Evolutionary conservation across 495 filamentous ascomycete genomes (phyloP), one percentile per base, ranked within the genome.

Genomic region (Pyrenopolyporus hunteri): DNA sequence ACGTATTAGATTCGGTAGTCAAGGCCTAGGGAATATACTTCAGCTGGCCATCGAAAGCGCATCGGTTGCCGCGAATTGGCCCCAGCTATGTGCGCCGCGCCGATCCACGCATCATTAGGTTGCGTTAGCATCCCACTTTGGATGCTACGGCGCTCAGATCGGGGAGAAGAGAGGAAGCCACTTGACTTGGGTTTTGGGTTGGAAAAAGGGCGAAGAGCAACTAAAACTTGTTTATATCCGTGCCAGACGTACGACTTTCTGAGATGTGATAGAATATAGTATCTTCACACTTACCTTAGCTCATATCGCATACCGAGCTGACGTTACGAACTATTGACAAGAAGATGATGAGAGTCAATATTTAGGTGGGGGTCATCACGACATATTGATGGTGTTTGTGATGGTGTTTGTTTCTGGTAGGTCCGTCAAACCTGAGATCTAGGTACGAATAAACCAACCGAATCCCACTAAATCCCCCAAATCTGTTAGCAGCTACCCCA

Each of bases 51-150:
- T 58, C 10, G 16, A 53, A 32, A 23, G 19, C 29, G 35, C 17
- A 35, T 35, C 10, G 2, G 35, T 50, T 19, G 33, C 17, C 35
- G 19, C 26, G 35, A 44, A 56, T 36, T 49, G 16, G 46, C 48
- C 29, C 43, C 19, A 51, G 35, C 25, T 50, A 36, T 36, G 11
- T 26, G n/a, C n/a, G 43, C 17, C 25, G 17, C 45, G 62, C 49
- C 49, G 55, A 51, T 65, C 62, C n/a, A 9, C 52, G 50, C 55
- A 49, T 64, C 43, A 44, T 54, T 55, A 54, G 55, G 54, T 55
- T 50, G 44, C 42, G 37, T 19, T 19, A 6, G 22, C 7, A 28
- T 13, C 20, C 54, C 54, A 32, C 42, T 16, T 47, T 17, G 35
- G 10, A 42, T 48, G 16, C 40, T 28, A 40, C 52, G 40, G 46